These are phyloP conservation scores for Clitoria ternatea DNA, from an alignment of 306 rosid species.

Conservation along the genomic window DNA sequence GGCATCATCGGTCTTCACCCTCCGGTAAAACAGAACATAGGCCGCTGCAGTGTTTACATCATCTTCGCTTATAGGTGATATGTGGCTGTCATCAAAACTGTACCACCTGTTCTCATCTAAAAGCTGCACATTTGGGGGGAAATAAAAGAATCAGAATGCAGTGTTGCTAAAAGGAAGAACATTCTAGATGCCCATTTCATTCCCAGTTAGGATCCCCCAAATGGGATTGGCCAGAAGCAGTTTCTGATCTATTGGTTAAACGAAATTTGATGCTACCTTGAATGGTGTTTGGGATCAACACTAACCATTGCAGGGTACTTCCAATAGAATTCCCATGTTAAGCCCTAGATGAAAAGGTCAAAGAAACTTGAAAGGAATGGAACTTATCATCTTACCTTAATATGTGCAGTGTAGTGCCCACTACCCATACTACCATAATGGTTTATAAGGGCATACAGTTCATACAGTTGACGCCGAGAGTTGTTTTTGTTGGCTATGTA, in stretches of 20 bases:
- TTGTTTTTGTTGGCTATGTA: constrained; percentile 87
- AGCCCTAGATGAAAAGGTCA: not conserved
- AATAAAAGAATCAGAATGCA: constrained; percentile 3
- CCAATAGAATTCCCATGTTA: no score
- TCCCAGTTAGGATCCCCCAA: no score
- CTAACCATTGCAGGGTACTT: no score
- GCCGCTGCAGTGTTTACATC: constrained; percentile 92
- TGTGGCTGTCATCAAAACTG: constrained; percentile 88
- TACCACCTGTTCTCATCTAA: constrained; percentile 92
- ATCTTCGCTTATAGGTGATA: constrained; percentile 83
- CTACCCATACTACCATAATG: constrained; percentile 99
- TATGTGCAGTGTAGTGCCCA: constrained; percentile 96
- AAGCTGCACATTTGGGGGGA: constrained; percentile 52
- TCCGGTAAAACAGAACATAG: constrained; percentile 87
- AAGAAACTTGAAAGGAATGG: not conserved
- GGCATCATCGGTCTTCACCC: constrained; percentile 61
- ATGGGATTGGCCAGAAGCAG: no score
- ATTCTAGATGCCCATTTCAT: not conserved
- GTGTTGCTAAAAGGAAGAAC: constrained; percentile 2
- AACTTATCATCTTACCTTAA: constrained; percentile 61
- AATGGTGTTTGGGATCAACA: no score
- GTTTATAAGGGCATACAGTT: constrained; percentile 87
- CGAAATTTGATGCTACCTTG: no score
- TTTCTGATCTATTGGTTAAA: no score
- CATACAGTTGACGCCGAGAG: constrained; percentile 69